These are phyloP conservation scores for Myxozyma geophila DNA, from an alignment of 805 yeast species.

Conservation along the genomic window DNA sequence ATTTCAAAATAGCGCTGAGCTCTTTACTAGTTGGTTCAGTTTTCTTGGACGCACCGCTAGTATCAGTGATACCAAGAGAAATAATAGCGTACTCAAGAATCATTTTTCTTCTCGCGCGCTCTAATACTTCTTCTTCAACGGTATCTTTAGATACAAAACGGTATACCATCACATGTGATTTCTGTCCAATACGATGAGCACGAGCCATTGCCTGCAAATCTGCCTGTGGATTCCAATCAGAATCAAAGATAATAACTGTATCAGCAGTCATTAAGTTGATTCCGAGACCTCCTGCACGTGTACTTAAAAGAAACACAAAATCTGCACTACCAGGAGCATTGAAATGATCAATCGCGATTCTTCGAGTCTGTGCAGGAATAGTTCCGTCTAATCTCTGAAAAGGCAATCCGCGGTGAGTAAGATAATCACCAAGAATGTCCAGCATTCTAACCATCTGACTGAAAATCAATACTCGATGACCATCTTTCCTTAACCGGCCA, in stretches of 20 bases:
- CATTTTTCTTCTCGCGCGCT: constrained; percentile 97
- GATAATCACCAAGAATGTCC: constrained; percentile 92
- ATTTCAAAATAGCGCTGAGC: constrained; percentile 88
- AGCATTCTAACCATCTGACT: constrained; percentile 97
- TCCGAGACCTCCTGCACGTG: constrained; percentile 99
- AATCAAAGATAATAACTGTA: constrained; percentile 95
- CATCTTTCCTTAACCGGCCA: constrained; percentile 84
- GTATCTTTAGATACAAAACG: constrained; percentile 98
- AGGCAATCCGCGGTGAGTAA: constrained; percentile 80
- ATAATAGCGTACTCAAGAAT: constrained; percentile 96
- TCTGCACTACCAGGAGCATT: constrained; percentile 92
- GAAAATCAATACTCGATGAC: constrained; percentile 93
- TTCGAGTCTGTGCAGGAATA: constrained; percentile 88
- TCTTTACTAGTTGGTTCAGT: constrained; percentile 85
- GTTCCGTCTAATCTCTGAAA: constrained; percentile 98
- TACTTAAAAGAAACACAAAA: constrained; percentile 84
- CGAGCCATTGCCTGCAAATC: constrained; percentile 99
- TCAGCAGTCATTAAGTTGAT: constrained; percentile 99
- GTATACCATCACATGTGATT: constrained; percentile 95
- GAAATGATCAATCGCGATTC: constrained; percentile 94
- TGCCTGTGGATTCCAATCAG: constrained; percentile 99
- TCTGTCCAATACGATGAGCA: constrained; percentile 99
- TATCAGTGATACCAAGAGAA: constrained; percentile 91
- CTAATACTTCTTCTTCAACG: constrained; percentile 95
- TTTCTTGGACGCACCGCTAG: constrained; percentile 54